Percentiles rank a stretch among this genome's conserved stretches.
These are phyloP conservation scores for Mycena vitilis DNA, from an alignment of 768 basidiomycete species.

Conservation along the genomic window DNA sequence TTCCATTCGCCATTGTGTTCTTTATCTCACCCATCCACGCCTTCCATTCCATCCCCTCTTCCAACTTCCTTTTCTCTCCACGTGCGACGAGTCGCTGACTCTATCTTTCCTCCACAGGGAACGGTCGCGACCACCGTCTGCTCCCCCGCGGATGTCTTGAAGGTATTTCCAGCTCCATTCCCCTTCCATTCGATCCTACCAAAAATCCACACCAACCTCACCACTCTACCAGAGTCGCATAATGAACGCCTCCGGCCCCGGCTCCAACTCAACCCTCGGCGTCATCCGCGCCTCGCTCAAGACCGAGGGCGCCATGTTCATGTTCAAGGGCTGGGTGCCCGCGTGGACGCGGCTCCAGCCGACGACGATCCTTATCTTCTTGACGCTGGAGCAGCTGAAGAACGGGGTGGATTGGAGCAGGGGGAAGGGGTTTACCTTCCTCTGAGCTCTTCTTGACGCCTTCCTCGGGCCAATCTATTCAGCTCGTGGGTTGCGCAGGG, in stretches of 20 bases:
- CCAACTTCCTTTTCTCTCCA: too few relatives aligned
- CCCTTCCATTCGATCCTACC: background rate
- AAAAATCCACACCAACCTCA: too few relatives aligned
- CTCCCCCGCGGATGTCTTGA: conserved; percentile 89
- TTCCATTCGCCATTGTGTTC: too few relatives aligned
- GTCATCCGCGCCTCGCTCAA: conserved; percentile 77
- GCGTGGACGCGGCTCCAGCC: conserved; percentile 89
- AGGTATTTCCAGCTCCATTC: conserved; percentile 59
- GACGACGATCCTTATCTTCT: conserved; percentile 88
- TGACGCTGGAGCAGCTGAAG: conserved; percentile 86
- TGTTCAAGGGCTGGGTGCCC: conserved; percentile 94
- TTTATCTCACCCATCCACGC: too few relatives aligned
- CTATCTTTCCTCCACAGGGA: conserved; percentile 56
- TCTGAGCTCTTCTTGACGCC: too few relatives aligned
- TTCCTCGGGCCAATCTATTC: too few relatives aligned
- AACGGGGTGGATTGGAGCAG: conserved; percentile 74
- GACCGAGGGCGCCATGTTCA: conserved; percentile 86
- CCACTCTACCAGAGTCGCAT: conserved; percentile 77
- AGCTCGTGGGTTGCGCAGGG: too few relatives aligned
- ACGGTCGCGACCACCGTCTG: conserved; percentile 92
- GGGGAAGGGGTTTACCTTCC: conserved; percentile 49
- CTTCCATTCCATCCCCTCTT: background rate
- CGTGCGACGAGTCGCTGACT: too few relatives aligned
- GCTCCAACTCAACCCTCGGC: conserved; percentile 79
- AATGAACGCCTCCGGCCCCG: conserved; percentile 90